Evolutionary conservation across 257 asterid genomes (phyloP), one percentile per base, ranked within the genome.

Genomic region (Solanum infundibuliforme): DNA sequence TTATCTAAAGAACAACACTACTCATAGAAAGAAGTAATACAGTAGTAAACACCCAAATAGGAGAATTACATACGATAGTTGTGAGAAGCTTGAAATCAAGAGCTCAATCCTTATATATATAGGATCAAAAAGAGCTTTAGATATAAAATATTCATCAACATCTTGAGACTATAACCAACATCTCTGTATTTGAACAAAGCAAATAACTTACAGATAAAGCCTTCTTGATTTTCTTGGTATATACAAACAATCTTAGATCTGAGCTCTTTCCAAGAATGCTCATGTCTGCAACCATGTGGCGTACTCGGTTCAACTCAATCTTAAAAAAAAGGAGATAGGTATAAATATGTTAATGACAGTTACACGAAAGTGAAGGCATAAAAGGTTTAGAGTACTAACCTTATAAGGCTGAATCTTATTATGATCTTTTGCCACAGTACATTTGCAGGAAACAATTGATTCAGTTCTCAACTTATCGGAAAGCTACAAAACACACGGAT

Each of bases 161-260:
- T 39, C 43, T 39, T 38, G 1, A 12, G 43, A 8, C 43, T 39
- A 39, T 39, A 39, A 9, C 43, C 48, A 41, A 41, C 48, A 41
- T 41, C 48, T 41, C 12, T 43, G 52, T 4, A 43, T 43, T 43
- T 4, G 16, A 43, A 43, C 12, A 16, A 16, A 43, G 52, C 36
- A 46, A 76, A 73, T 25, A 71, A 89, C 93, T 92, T 83, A 92
- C 96, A 32, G 88, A 90, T 48, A 91, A 66, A 35, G 87, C 79
- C 14, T 21, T 85, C 62, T 71, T 18, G 66, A 77, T 92, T 90
- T 87, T 88, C 88, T 92, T 92, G 14, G 93, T 79, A 83, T 34
- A 58, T 36, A 92, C 84, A 94, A 91, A 91, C 88, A 92, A 91
- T 90, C 96, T 92, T 68, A 92, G 41, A 73, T 92, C 96, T 16